phyloP scores from a whole-genome alignment of 1,284 basidiomycete genomes.

The Tilletia horrida region DNA sequence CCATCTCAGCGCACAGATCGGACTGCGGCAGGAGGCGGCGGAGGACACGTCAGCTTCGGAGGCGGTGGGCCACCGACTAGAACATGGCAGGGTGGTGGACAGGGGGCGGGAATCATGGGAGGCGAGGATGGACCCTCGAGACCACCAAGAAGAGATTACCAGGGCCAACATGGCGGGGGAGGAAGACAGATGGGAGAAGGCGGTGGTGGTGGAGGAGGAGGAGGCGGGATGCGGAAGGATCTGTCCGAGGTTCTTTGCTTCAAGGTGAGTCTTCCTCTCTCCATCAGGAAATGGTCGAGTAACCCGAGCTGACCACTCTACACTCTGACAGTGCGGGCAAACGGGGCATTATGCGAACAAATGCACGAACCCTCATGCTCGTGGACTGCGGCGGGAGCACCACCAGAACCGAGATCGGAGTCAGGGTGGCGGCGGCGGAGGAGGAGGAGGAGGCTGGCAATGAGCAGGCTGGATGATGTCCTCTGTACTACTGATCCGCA shows the following conservation, averaged over 20 bases:
- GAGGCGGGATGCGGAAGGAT: conserved; percentile 35
- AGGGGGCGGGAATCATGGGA: not conserved
- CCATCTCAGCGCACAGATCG: not conserved
- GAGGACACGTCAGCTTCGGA: conserved; percentile 22
- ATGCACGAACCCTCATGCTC: conserved; percentile 43
- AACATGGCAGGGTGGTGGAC: conserved; percentile 27
- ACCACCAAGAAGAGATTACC: conserved; percentile 4
- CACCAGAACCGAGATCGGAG: not conserved
- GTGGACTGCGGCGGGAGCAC: conserved; percentile 26
- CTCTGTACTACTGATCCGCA: too few relatives aligned
- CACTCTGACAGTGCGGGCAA: conserved; percentile 38
- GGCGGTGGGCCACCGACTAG: conserved; percentile 24
- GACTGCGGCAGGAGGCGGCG: conserved; percentile 16
- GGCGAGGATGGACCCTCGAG: not conserved
- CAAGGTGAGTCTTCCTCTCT: conserved; percentile 28
- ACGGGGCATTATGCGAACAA: conserved; percentile 52
- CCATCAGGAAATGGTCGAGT: not conserved
- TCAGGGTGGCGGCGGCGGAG: conserved; percentile 1
- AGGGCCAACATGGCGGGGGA: too few relatives aligned
- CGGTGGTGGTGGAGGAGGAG: conserved; percentile 19
- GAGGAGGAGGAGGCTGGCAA: not conserved
- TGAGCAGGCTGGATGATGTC: too few relatives aligned
- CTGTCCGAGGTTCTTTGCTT: conserved; percentile 48
- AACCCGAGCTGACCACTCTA: not conserved
- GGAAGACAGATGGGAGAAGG: conserved; percentile 25